Base-by-base conservation (phyloP, 2,329 filamentous ascomycete species). In the Thyridium curvatum region DNA sequence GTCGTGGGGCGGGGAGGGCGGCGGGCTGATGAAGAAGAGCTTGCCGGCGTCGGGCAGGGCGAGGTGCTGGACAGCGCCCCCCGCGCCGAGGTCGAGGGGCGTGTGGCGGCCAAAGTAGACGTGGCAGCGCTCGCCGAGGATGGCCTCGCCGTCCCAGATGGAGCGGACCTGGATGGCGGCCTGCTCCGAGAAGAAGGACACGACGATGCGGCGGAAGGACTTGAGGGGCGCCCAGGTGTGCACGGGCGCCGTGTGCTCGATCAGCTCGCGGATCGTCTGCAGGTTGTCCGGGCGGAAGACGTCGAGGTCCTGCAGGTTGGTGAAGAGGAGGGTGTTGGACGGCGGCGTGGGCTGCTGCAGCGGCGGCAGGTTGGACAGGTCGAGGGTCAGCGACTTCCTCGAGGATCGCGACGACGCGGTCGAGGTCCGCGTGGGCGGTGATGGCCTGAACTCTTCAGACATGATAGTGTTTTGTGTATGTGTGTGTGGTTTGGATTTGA, bases 311-410 rank as follows among this genome's bases (percentile, higher is more conserved):
- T 81, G 68, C 43, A 93, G 77, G 65, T 88, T 88, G 52, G 86
- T 93, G 56, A 93, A 83, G 54, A 93, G 78, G 41, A 93, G 79
- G 0, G 86, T 93, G 68, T 93, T 93, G 49, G 83, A 85, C 6
- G 85, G 83, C 39, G 82, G 77, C 18, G 84, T 80, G n/a, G 86
- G 85, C 55, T 79, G 74, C 32, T 71, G 69, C 40, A 86, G 70
- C 29, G 83, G 75, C 36, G 86, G 85, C 32, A 91, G 65, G 54
- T 71, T 75, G 45, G 83, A 84, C 34, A 91, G 75, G 56, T 91
- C 86, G 53, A 93, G 74, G 16, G 79, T 82, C 41, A 88, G 75
- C 43, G 68, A 63, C 43, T 64, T 65, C 48, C 59, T 60, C 6
- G 21, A 26, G 21, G 21, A 26, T 6, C 21, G 21, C 38, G 67